Evolutionary conservation across 768 basidiomycete genomes (phyloP), one percentile per base, ranked within the genome.

Genomic region (Auricularia heimuer): DNA sequence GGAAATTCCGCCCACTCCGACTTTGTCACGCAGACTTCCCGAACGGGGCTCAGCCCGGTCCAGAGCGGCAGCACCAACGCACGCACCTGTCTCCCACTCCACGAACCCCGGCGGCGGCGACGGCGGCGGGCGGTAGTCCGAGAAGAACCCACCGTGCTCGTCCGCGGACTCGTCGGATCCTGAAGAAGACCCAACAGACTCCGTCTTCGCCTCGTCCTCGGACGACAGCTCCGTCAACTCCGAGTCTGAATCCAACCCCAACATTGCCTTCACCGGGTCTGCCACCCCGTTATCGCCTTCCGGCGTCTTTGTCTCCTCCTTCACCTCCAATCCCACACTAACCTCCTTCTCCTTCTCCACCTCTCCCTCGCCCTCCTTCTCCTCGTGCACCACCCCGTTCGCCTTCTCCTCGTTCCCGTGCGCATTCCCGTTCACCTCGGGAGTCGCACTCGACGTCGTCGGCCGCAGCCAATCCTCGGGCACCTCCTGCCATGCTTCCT

Each of bases 21-120:
- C 2, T 93, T 80, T 16, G 89, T 90, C 4, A 87, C 84, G 70
- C 92, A 94, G 68, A 95, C 85, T 93, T 95, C 67, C 58, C 35
- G 36, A 34, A 14, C 24, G 24, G 16, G 34, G 8, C 21, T 60
- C 54, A 54, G 34, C 18, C 29, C 18, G 21, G 47, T 29, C 0
- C 62, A 54, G 18, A 4, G 34, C 24, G n/a, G 11, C 24, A 24
- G 54, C 37, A 63, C 33, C 33, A 54, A 45, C 12, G 58, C 56
- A 78, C 85, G 70, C 66, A 93, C 94, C 56, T 70, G 90, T 89
- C 78, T 96, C 92, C 94, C 95, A 98, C 74, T 96, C 94, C 47
- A 92, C 73, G 69, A 90, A 90, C 61, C 81, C 82, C 1, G 78
- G 77, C 3, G 80, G 63, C 8, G 68, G 70, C n/a, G 69, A 70